Percentiles rank a stretch among this genome's conserved stretches.
phyloP scores from a whole-genome alignment of 2,329 filamentous ascomycete genomes.

The Fusarium sp. region DNA sequence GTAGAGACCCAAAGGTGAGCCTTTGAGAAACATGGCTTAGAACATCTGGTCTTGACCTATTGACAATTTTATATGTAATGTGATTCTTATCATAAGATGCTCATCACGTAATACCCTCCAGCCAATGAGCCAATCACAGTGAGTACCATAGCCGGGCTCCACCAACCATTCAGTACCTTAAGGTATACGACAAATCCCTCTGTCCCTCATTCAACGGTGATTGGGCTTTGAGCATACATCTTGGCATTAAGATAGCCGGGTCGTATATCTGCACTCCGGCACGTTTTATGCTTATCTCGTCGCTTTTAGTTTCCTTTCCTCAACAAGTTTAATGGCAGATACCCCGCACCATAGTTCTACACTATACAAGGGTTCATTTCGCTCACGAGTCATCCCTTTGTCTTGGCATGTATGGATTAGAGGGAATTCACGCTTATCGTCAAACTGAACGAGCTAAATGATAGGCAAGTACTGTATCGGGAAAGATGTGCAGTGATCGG shows the following conservation, averaged over 20 bases:
- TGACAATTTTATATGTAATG: too few species aligned
- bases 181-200: fast-evolving
- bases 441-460: neutral
- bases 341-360: neutral
- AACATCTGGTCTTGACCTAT: too few species aligned
- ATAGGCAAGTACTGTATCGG: fast-evolving
- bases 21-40: too few species aligned
- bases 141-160: neutral
- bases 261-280: fast-evolving
- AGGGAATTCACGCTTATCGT: neutral
- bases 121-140: neutral
- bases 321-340: neutral
- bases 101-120: too few species aligned
- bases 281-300: neutral
- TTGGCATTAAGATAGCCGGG: fast-evolving
- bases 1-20: too few species aligned
- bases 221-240: conserved; percentile 14
- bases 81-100: too few species aligned
- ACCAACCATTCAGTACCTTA: neutral
- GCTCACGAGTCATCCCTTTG: too few species aligned
- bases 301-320: neutral
- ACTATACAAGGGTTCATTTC: neutral
- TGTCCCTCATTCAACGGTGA: fast-evolving
- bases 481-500: neutral
- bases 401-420: neutral